Evolutionary conservation across 148 eudicot species (phyloP).

Genomic region (Chenopodium album): DNA sequence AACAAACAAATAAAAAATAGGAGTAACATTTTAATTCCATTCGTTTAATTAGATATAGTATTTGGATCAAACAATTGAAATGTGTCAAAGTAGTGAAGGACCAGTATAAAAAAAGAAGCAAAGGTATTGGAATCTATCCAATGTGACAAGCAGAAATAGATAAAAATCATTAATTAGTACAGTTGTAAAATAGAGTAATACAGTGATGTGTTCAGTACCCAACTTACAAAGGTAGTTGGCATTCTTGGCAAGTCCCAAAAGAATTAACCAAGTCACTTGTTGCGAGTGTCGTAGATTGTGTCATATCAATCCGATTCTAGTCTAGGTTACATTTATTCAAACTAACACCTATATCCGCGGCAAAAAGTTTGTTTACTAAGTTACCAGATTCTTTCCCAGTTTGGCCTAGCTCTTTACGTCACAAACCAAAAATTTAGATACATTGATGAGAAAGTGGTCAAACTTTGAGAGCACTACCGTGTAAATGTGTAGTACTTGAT

Average conservation of each 20-base stretch:
- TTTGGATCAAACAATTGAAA: too few relatives aligned
- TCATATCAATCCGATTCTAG: neutral
- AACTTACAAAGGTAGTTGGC: neutral
- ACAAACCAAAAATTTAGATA: too few relatives aligned
- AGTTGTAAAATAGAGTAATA: neutral
- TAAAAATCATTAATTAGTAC: neutral
- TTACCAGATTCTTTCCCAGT: neutral
- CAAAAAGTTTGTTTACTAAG: neutral
- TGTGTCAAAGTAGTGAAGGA: neutral
- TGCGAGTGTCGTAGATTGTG: neutral
- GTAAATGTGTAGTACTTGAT: too few relatives aligned
- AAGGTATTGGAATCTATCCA: neutral
- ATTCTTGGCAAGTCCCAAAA: neutral
- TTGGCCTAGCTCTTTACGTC: neutral
- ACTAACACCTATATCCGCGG: neutral
- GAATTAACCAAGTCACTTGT: neutral
- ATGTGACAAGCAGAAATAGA: constrained; percentile 5
- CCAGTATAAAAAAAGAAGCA: neutral
- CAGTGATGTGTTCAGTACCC: neutral
- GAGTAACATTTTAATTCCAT: too few relatives aligned
- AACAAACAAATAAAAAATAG: too few relatives aligned
- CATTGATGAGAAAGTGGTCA: too few relatives aligned
- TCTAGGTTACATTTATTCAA: neutral
- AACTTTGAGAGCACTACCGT: too few relatives aligned
- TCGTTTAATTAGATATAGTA: too few relatives aligned